Evolutionary conservation across 2,329 filamentous ascomycete species (phyloP).

Genomic region (Ciborinia camelliae): DNA sequence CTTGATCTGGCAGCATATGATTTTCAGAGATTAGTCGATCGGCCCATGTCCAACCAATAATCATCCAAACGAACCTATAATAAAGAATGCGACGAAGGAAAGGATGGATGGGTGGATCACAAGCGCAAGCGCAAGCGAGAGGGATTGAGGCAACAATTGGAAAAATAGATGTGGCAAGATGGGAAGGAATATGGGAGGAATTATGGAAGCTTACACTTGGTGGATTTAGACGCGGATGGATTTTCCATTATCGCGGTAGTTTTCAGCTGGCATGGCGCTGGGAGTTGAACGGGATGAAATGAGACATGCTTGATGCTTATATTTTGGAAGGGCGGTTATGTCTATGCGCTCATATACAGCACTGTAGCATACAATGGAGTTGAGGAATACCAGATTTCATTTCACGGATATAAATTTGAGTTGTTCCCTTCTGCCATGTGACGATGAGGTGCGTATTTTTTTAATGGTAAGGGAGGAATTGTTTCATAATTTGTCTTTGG

Average conservation of each 20-base stretch:
- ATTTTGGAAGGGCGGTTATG: background rate
- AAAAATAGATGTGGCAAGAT: background rate
- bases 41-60: background rate
- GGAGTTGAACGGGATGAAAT: background rate
- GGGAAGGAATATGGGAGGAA: slow-evolving; percentile 3
- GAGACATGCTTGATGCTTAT: background rate
- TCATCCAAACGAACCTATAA: background rate
- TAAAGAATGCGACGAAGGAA: background rate
- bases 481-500: background rate
- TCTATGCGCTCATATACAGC: slow-evolving; percentile 2
- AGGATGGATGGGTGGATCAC: background rate
- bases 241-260: background rate
- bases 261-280: slow-evolving; percentile 4
- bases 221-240: background rate
- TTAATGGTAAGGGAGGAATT: background rate
- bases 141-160: background rate
- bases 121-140: slow-evolving; percentile 14
- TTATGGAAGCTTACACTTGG: background rate
- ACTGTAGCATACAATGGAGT: background rate
- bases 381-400: slow-evolving; percentile 4
- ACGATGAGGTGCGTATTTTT: background rate
- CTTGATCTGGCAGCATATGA: background rate
- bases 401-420: slow-evolving; percentile 4
- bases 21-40: background rate
- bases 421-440: background rate